Evolutionary conservation across 192 early-diverging fungal species (phyloP), one percentile per base, ranked within the genome.

Genomic region (Diversispora eburnea): DNA sequence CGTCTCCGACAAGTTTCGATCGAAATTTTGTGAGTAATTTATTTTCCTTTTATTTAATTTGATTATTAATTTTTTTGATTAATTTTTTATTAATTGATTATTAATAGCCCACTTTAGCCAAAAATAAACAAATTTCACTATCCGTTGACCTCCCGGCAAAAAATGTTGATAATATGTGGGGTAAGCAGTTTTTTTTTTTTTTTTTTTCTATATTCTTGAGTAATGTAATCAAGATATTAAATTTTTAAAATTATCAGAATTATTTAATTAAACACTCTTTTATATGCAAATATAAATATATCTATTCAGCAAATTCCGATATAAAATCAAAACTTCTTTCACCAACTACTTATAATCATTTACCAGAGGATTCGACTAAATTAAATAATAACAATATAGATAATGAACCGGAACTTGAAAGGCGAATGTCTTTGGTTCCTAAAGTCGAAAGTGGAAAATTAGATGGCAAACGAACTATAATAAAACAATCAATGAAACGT

Each of bases 151-250:
- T 70, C n/a, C 54, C 68, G 10, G 5, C 68, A 8, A 70, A 56
- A 41, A 70, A 57, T 43, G 68, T 58, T 57, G 68, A 70, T 33
- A 70, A 57, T 45, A 56, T 70, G n/a, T 70, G 68, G 68, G 45
- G 46, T 66, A 48, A 49, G 19, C 10, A 19, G 8, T 66, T 41
- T 42, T 43, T 59, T 19, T 60, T 61, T 41, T 33, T 33, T 33
- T 33, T 33, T 33, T 33, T 33, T n/a, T n/a, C n/a, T n/a, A n/a
- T n/a, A 33, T 33, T 33, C 25, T 33, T 33, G 25, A 33, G 25
- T 33, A 33, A 33, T 2, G 25, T 33, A 33, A 33, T 33, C 25
- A 33, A 33, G 25, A 33, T 33, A 33, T 1, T 33, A 33, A 33
- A 33, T 33, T 33, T 33, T 33, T 1, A 33, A 33, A 33, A 33